A percentile compares a stretch with the other conserved stretches of the same genome.
These are phyloP conservation scores for Xylaria hypoxylon DNA, from an alignment of 2,329 filamentous ascomycete genomes.

Conservation along the genomic window DNA sequence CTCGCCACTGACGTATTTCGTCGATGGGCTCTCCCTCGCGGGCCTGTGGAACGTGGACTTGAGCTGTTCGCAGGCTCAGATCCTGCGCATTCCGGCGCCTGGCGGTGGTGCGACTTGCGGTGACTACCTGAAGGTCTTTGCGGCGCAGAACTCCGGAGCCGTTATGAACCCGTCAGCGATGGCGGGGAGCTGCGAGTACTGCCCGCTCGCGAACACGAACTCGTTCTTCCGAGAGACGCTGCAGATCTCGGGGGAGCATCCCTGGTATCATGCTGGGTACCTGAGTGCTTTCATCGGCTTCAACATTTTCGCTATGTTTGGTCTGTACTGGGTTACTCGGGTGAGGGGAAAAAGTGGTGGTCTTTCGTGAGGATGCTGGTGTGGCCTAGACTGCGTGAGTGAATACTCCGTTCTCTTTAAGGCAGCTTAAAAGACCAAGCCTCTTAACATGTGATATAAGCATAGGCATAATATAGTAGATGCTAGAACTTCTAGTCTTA, in stretches of 20 bases:
- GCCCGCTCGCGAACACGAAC: not conserved
- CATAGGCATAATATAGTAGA: no score
- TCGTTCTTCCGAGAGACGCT: not conserved
- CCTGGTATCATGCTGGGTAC: constrained; percentile 2
- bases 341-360: not conserved
- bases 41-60: not conserved
- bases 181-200: not conserved
- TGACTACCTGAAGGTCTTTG: not conserved
- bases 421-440: no score
- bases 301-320: constrained; percentile 10
- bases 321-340: not conserved
- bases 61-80: not conserved
- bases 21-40: no score
- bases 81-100: not conserved
- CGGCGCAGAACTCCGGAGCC: not conserved
- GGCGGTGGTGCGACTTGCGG: not conserved
- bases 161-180: not conserved
- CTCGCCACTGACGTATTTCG: no score
- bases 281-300: constrained; percentile 2
- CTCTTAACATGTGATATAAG: no score
- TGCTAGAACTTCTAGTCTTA: no score
- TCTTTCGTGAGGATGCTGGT: no score
- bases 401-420: no score
- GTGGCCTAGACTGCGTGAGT: no score
- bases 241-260: not conserved